These are phyloP conservation scores for Globisporangium heterothallicum DNA, from an alignment of 352 stramenopile species.

Conservation along the genomic window DNA sequence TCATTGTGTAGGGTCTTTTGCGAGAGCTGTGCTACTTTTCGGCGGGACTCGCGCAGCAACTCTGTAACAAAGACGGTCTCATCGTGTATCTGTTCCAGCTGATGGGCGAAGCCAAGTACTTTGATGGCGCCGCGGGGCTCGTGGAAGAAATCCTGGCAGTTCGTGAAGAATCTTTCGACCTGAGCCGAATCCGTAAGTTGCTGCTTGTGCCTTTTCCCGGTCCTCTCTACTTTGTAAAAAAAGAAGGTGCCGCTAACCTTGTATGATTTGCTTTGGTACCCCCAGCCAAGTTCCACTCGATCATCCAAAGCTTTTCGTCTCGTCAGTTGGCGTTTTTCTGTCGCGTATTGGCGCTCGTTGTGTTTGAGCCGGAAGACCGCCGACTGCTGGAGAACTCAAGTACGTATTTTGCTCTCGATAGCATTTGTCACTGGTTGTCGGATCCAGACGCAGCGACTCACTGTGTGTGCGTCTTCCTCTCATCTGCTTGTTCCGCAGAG, in stretches of 20 bases:
- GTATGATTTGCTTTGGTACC: slow-evolving; percentile 15
- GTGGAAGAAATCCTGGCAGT: slow-evolving; percentile 93
- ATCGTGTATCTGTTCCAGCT: slow-evolving; percentile 94
- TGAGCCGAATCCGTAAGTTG: slow-evolving; percentile 72
- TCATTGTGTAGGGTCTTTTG: slow-evolving; percentile 46
- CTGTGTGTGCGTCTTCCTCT: slow-evolving; percentile 5
- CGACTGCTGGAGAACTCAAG: slow-evolving; percentile 88
- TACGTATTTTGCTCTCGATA: slow-evolving; percentile 24
- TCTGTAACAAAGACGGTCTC: slow-evolving; percentile 81
- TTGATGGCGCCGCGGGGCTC: slow-evolving; percentile 86
- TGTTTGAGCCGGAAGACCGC: slow-evolving; percentile 95
- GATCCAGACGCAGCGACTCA: neutral
- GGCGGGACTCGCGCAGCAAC: slow-evolving; percentile 47
- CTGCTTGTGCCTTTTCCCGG: slow-evolving; percentile 2
- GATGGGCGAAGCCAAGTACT: slow-evolving; percentile 84
- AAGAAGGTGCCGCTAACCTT: too few relatives aligned
- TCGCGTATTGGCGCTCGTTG: slow-evolving; percentile 91
- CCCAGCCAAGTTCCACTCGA: slow-evolving; percentile 85
- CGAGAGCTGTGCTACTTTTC: slow-evolving; percentile 84
- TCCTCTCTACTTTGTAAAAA: slow-evolving; percentile 36
- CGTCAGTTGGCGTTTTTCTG: slow-evolving; percentile 94
- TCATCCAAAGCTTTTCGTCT: slow-evolving; percentile 87
- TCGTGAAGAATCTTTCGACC: slow-evolving; percentile 71
- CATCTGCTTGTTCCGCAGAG: slow-evolving; percentile 30
- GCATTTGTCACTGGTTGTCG: too few relatives aligned